Evolutionary conservation across 768 basidiomycete species (phyloP).

Genomic region (Leucogyrophana mollusca): DNA sequence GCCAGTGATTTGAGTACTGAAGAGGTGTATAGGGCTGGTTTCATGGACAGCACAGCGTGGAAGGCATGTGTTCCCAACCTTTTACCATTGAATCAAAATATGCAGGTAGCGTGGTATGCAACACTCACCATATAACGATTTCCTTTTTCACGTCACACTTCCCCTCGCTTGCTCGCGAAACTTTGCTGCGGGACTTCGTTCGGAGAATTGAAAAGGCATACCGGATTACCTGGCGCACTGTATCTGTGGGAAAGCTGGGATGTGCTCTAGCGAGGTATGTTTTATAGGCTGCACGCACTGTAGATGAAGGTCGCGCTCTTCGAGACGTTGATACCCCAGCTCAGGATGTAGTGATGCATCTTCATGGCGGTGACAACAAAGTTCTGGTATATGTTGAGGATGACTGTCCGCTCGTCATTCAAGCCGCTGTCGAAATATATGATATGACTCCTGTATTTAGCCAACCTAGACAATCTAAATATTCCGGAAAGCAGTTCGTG

Average conservation of each 20-base stretch:
- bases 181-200: slow-evolving; percentile 40
- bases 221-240: slow-evolving; percentile 58
- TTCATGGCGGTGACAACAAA: slow-evolving; percentile 83
- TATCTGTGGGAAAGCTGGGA: slow-evolving; percentile 38
- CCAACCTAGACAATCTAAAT: slow-evolving; percentile 45
- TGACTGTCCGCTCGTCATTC: slow-evolving; percentile 60
- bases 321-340: slow-evolving; percentile 48
- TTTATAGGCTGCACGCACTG: slow-evolving; percentile 38
- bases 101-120: neutral
- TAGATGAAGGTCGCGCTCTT: slow-evolving; percentile 52
- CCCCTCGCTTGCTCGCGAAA: slow-evolving; percentile 37
- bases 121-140: slow-evolving; percentile 60
- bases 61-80: slow-evolving; percentile 88
- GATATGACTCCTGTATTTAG: slow-evolving; percentile 72
- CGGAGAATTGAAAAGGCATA: slow-evolving; percentile 54
- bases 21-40: slow-evolving; percentile 46
- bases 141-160: slow-evolving; percentile 46
- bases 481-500: neutral
- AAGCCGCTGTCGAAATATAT: slow-evolving; percentile 77
- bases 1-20: slow-evolving; percentile 46
- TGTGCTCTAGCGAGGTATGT: neutral
- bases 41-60: slow-evolving; percentile 56
- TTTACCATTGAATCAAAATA: slow-evolving; percentile 5
- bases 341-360: slow-evolving; percentile 77
- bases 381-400: slow-evolving; percentile 85